These are phyloP conservation scores for Kingdonia uniflora DNA, from an alignment of 164 flowering plant genomes.

Conservation along the genomic window DNA sequence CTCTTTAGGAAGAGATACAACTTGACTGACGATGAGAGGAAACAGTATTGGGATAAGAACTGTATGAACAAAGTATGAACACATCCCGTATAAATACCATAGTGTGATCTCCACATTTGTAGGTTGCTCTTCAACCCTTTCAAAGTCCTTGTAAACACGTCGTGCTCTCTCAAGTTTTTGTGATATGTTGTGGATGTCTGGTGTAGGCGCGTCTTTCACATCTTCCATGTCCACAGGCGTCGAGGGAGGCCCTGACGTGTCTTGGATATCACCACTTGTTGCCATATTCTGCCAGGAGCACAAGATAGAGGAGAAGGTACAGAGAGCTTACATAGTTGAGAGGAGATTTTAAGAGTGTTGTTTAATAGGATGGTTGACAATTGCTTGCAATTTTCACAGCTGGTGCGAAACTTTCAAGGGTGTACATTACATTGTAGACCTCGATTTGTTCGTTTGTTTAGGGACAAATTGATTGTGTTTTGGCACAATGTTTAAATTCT, in stretches of 20 bases:
- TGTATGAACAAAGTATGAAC: slow-evolving; percentile 46
- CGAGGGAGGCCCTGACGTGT: neutral
- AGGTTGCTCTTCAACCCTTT: slow-evolving; percentile 29
- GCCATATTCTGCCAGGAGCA: neutral
- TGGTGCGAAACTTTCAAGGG: neutral
- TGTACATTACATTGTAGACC: neutral
- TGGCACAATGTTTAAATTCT: too few relatives aligned
- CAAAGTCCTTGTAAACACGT: slow-evolving; percentile 21
- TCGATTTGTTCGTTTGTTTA: too few relatives aligned
- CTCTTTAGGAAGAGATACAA: slow-evolving; percentile 6
- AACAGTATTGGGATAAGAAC: slow-evolving; percentile 47
- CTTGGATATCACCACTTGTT: neutral
- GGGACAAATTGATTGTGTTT: too few relatives aligned
- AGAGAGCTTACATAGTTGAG: neutral
- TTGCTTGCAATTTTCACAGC: neutral
- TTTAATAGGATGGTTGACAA: neutral
- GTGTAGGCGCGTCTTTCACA: slow-evolving; percentile 3
- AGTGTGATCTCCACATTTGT: slow-evolving; percentile 22
- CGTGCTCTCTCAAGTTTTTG: slow-evolving; percentile 21
- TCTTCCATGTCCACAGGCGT: neutral
- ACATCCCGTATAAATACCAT: slow-evolving; percentile 47
- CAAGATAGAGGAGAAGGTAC: neutral
- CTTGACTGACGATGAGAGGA: slow-evolving; percentile 44
- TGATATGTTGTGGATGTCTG: slow-evolving; percentile 14
- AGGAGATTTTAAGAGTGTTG: neutral